Evolutionary conservation across 176 grass and related monocot species (phyloP), one percentile per base, ranked within the genome.

Genomic region (Aegilops umbellulata): DNA sequence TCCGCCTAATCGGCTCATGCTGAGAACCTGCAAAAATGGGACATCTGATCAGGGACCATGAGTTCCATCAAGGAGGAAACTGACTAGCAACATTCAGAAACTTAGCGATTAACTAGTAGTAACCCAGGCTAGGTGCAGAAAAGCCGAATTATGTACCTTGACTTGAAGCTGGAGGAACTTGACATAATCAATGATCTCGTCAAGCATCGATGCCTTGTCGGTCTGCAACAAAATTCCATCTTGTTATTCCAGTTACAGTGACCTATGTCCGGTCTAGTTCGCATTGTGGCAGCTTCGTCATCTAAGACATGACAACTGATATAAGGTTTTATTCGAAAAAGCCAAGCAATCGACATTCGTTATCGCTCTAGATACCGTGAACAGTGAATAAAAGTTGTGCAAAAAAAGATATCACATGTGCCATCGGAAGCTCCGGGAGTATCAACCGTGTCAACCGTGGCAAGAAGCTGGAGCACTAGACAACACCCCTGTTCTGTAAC

Each of bases 161-260:
- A 99, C 97, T 91, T 99, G 97, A 46, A 99, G 88, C 86, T 99
- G 97, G 34, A 99, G 97, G 83, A 99, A 99, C 67, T 99, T 99
- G 23, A 99, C 97, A 82, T 99, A 96, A 85, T 99, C 97, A 89
- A 99, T 96, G 49, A 99, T 99, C 94, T 99, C 97, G 8, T 99
- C 94, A 22, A 99, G 92, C 94, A 99, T 99, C 14, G 92, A 91
- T 70, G 97, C 97, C 80, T 99, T 99, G 92, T 99, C 97, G 57
- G 89, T 90, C 97, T 99, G 90, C 84, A 90, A 92, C 65, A 65
- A 84, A 91, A 71, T 88, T 91, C 69, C 69, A 62, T 42, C 34
- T 57, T 29, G 78, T 84, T 86, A 81, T 70, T 87, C 87, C 68
- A 76, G 46, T 12, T 41, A 83, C 32, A 79, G 57, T 58, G 79